Evolutionary conservation across 306 rosid species (phyloP).

Genomic region (Fragaria nilgerrensis): DNA sequence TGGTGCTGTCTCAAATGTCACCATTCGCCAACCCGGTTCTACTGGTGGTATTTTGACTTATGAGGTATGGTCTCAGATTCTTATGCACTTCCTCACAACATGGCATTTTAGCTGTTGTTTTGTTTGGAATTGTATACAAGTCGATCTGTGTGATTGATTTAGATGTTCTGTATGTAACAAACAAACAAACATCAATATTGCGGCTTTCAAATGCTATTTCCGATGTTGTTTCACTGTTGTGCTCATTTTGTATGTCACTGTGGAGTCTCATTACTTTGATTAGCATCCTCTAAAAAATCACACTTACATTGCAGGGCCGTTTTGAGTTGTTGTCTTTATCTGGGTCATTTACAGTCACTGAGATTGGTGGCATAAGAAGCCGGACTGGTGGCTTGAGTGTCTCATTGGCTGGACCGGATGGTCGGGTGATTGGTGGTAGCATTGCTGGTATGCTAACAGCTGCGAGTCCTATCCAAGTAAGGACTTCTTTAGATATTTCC

Average conservation of each 20-base stretch:
- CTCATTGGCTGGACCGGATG: conserved; percentile 80
- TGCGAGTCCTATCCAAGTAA: conserved; percentile 75
- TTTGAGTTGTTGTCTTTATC: conserved; percentile 75
- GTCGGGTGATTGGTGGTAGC: conserved; percentile 76
- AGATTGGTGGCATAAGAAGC: conserved; percentile 39
- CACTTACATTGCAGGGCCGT: conserved; percentile 57
- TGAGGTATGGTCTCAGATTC: conserved; percentile 52
- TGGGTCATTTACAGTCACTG: conserved; percentile 56
- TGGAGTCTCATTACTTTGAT: neutral
- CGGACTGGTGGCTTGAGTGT: conserved; percentile 68
- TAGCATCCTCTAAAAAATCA: neutral
- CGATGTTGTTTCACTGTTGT: neutral
- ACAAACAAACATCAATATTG: neutral
- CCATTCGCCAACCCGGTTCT: conserved; percentile 68
- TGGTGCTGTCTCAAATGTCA: conserved; percentile 78
- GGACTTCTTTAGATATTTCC: conserved; percentile 8
- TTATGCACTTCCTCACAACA: conserved; percentile 9
- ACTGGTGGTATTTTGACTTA: conserved; percentile 73
- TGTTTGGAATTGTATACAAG: conserved; percentile 22
- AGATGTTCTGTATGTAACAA: neutral
- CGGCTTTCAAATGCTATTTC: neutral
- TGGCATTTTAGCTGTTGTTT: neutral
- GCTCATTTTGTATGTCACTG: neutral
- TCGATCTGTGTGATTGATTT: neutral
- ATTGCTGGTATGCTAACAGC: conserved; percentile 77